Percentiles rank a stretch among this genome's conserved stretches.
Evolutionary conservation across 805 yeast species (phyloP).

Genomic region (Spathaspora arborariae): DNA sequence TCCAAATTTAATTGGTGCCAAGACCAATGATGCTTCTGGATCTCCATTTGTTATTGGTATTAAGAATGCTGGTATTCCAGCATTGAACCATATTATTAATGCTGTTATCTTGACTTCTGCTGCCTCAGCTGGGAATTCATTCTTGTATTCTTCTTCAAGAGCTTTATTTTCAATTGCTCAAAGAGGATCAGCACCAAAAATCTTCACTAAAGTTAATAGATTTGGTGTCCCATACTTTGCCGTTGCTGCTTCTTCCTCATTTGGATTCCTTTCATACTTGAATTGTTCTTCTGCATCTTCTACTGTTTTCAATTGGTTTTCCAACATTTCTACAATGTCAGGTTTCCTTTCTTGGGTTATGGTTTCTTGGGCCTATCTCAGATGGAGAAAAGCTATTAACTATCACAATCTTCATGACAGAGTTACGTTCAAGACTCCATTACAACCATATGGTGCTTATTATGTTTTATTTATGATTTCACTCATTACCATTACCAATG

Average conservation of each 20-base stretch:
- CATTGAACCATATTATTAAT: slow-evolving; percentile 58
- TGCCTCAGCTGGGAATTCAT: slow-evolving; percentile 42
- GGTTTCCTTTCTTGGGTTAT: slow-evolving; percentile 65
- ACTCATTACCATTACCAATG: slow-evolving; percentile 64
- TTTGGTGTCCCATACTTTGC: slow-evolving; percentile 41
- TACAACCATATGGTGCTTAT: slow-evolving; percentile 58
- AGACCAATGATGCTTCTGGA: slow-evolving; percentile 47
- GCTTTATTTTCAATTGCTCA: slow-evolving; percentile 37
- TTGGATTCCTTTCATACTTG: slow-evolving; percentile 49
- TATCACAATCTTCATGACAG: slow-evolving; percentile 52
- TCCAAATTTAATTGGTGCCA: slow-evolving; percentile 19
- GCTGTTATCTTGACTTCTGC: slow-evolving; percentile 61
- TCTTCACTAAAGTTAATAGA: slow-evolving; percentile 33
- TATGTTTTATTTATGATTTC: slow-evolving; percentile 47
- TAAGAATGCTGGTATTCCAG: slow-evolving; percentile 55
- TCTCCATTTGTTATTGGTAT: slow-evolving; percentile 67
- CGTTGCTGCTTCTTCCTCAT: slow-evolving; percentile 27
- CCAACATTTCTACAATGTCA: slow-evolving; percentile 61
- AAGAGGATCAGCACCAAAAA: slow-evolving; percentile 36
- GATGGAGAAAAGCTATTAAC: slow-evolving; percentile 62
- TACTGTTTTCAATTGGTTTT: slow-evolving; percentile 59
- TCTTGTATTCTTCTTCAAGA: slow-evolving; percentile 41
- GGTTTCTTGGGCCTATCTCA: slow-evolving; percentile 48
- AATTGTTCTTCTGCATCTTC: slow-evolving; percentile 52
- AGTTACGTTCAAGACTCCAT: slow-evolving; percentile 52